Evolutionary conservation across 331 rosid genomes (phyloP), one percentile per base, ranked within the genome.

Genomic region (Saraca asoca): DNA sequence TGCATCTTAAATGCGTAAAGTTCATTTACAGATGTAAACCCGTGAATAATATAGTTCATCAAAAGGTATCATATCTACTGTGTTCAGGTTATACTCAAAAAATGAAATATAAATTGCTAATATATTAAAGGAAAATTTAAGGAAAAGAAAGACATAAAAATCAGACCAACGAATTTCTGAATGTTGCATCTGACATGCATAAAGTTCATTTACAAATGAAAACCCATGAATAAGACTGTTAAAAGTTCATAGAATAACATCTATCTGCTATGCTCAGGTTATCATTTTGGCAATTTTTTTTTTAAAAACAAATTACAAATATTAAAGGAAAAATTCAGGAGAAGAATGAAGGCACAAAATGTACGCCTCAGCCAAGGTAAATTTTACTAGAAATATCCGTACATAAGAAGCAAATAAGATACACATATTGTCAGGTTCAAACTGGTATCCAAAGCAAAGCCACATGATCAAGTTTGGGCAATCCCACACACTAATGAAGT

Each of bases 341-440:
- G 51, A 51, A 37, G 57, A n/a, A 37, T 1, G 35, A 5, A 0
- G 7, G 1, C 17, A 12, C 3, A 2, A 20, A 4, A 37, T 16
- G 59, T 37, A 10, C 7, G 50, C 59, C 20, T 2, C 41, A 37
- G 8, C 41, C 0, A 2, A 39, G 10, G 10, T 10, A 39, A 39
- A 8, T 39, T 6, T 39, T 9, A 39, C 31, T 24, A 24, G 31
- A 24, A 24, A 24, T 24, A 24, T 24, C 31, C 31, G 3, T 6
- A 68, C 55, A 56, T 33, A 45, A 56, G 56, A 44, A 24, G 24
- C 44, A 68, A 68, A 56, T 33, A 45, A 56, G 56, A 44, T 43
- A 42, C 44, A 13, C 5, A 10, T 2, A 19, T 51, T 31, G 13
- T 35, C 37, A 63, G n/a, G 69, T 24, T 63, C 15, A 46, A n/a